Conservation (phyloP, 2,329 filamentous ascomycete genomes). For the Pestalotiopsis sp. region DNA sequence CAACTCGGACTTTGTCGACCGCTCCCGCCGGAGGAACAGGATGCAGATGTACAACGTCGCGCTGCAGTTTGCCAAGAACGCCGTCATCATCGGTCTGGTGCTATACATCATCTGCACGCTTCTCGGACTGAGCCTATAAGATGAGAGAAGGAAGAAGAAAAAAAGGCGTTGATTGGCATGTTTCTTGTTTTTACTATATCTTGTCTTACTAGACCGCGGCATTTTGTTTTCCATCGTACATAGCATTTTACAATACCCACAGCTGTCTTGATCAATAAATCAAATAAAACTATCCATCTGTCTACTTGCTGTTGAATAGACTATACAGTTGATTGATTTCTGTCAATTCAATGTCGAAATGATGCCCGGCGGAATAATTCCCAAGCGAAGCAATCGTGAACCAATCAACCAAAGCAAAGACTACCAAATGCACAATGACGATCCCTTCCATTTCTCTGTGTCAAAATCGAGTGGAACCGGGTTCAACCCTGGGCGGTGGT, state of each 20-base stretch:
- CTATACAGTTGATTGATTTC: not conserved
- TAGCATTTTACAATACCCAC: not conserved
- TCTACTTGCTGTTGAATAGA: not conserved
- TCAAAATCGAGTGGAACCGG: no score
- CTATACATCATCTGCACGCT: slow-evolving; percentile 2
- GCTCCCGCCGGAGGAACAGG: slow-evolving; percentile 7
- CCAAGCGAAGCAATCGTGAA: no score
- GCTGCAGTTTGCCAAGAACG: not conserved
- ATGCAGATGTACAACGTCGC: slow-evolving; percentile 13
- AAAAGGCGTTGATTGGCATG: not conserved
- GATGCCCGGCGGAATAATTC: no score
- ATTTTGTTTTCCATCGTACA: not conserved
- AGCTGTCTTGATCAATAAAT: not conserved
- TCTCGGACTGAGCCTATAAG: not conserved
- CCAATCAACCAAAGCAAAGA: no score
- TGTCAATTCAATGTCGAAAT: not conserved
- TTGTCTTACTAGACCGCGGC: not conserved
- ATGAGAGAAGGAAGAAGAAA: not conserved
- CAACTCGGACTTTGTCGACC: slow-evolving; percentile 41
- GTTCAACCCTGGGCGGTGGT: no score
- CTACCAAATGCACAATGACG: no score
- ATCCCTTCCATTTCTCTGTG: no score
- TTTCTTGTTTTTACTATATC: not conserved
- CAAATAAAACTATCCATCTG: not conserved
- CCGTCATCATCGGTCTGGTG: not conserved